Percentiles rank a stretch among this genome's conserved stretches.
These are phyloP conservation scores for Amanita molliuscula DNA, from an alignment of 768 basidiomycete species.

Conservation along the genomic window DNA sequence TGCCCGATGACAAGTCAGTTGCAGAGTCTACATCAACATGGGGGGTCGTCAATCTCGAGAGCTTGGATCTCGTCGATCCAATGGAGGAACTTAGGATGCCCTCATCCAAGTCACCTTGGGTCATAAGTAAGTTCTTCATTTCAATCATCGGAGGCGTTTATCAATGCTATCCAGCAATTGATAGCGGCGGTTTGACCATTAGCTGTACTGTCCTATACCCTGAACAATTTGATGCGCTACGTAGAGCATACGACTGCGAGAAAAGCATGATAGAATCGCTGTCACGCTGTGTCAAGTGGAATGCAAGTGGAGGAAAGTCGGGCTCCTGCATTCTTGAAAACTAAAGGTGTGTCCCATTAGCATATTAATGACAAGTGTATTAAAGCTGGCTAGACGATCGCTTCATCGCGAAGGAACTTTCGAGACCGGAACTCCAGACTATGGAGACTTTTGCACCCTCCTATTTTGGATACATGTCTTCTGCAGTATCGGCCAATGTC, in stretches of 20 bases:
- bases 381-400: constrained; percentile 65
- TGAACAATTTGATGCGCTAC: constrained; percentile 91
- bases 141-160: not conserved
- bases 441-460: constrained; percentile 96
- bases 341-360: constrained; percentile 48
- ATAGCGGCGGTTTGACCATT: constrained; percentile 82
- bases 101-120: constrained; percentile 75
- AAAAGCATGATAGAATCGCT: constrained; percentile 90
- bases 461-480: constrained; percentile 97
- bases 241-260: constrained; percentile 89
- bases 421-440: constrained; percentile 81
- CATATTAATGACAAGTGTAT: not conserved
- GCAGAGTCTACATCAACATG: constrained; percentile 84
- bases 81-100: constrained; percentile 68
- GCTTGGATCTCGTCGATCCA: constrained; percentile 52
- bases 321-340: constrained; percentile 96
- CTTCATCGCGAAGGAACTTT: constrained; percentile 96
- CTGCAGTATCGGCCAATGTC: constrained; percentile 80
- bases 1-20: constrained; percentile 82
- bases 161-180: constrained; percentile 50
- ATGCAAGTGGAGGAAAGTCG: constrained; percentile 91
- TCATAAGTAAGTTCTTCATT: constrained; percentile 47
- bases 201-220: constrained; percentile 93
- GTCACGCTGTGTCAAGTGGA: constrained; percentile 92
- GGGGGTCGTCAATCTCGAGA: constrained; percentile 84